Evolutionary conservation across 805 yeast species (phyloP).

Genomic region (Ogataea corticis): DNA sequence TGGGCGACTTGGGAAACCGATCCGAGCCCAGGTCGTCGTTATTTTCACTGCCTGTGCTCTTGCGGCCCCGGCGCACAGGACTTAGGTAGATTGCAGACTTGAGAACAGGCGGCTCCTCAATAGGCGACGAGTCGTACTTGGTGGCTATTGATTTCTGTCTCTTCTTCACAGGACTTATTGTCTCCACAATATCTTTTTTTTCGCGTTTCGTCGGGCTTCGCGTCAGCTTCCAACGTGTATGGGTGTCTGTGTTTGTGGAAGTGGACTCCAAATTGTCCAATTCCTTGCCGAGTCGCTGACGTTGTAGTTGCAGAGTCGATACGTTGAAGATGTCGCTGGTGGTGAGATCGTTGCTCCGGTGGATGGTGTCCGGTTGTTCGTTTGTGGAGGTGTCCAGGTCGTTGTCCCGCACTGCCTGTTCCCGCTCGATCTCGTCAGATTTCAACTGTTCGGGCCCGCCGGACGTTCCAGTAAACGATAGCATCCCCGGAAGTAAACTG

Average conservation of each 20-base stretch:
- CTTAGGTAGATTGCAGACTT: conserved; percentile 26
- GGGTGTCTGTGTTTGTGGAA: conserved; percentile 2
- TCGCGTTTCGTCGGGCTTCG: conserved; percentile 13
- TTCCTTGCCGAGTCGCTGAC: conserved; percentile 7
- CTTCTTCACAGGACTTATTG: conserved; percentile 17
- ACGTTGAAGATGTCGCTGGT: conserved; percentile 23
- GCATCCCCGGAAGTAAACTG: conserved; percentile 12
- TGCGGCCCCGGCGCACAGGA: conserved; percentile 15
- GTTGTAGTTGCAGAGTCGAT: conserved; percentile 17
- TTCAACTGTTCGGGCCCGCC: conserved; percentile 18
- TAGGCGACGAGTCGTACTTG: conserved; percentile 37
- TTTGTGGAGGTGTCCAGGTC: not conserved
- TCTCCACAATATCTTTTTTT: conserved; percentile 12
- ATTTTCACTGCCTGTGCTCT: conserved; percentile 4
- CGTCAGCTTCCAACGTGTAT: conserved; percentile 18
- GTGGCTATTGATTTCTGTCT: conserved; percentile 21
- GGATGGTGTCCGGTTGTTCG: not conserved
- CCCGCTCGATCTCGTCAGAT: conserved; percentile 19
- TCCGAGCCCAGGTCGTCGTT: conserved; percentile 22
- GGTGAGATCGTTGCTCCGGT: conserved; percentile 16
- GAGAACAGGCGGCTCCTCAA: conserved; percentile 33
- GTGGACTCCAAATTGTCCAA: conserved; percentile 7
- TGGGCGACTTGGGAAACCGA: conserved; percentile 51
- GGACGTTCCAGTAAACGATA: not conserved
- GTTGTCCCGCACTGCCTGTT: conserved; percentile 8